Base-by-base conservation (phyloP, 257 asterid genomes). In the Ocimum tenuiflorum region DNA sequence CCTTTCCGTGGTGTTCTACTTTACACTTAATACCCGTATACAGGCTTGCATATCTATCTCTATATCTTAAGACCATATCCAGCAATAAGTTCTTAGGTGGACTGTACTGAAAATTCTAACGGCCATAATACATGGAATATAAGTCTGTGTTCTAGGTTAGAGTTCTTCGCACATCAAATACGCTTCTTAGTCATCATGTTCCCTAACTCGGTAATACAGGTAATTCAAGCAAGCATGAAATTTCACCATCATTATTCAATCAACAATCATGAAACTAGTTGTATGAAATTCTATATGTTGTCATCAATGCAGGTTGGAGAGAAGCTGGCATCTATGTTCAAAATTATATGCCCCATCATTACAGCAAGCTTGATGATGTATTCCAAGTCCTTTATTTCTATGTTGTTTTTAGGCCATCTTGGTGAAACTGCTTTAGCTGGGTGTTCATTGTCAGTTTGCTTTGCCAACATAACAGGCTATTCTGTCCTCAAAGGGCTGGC, bases 401-500 rank as follows among this genome's bases (percentile, higher is more conserved):
- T 73, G 84, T 69, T 78, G 52, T 83, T 75, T 78, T 80, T 78
- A 62, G 84, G 88, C 29, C 76, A 71, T 60, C 80, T 80, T 10
- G 86, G 86, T 53, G 79, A 76, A 14, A 29, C 38, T 47, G 83
- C 79, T 23, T 66, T 80, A 45, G 75, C 83, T 10, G 85, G 85
- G 35, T 82, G 84, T 19, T 78, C 78, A 10, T 49, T 83, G 66
- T 76, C 86, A 9, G 70, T 75, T 50, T 46, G 77, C 63, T 73
- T 83, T 13, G 83, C 88, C 17, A 80, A 73, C 66, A 75, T 80
- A 46, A 74, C 87, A 22, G 85, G 87, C 53, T 71, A 75, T 54
- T 78, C 83, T 17, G 82, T 78, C 58, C 82, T 80, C 67, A 75
- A 78, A 47, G 79, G 88, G 4, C 78, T 80, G 52, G 73, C 80